Percentiles rank a stretch among this genome's conserved stretches.
Conservation (phyloP, 2,329 filamentous ascomycete genomes). For the Furcasterigmium sp. region DNA sequence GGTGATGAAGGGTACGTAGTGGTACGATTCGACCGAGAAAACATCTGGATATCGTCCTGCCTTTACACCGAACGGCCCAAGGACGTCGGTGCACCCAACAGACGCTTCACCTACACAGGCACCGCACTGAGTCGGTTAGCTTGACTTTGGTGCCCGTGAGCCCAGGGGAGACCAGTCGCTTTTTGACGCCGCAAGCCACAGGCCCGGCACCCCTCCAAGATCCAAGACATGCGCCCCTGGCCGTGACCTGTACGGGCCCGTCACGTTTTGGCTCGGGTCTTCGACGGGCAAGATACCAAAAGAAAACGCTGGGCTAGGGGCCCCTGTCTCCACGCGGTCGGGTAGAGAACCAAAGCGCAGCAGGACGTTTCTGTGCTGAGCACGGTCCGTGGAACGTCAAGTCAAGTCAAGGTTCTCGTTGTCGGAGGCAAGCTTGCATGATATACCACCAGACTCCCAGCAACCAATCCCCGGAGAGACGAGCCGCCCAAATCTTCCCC, state of each 20-base stretch:
- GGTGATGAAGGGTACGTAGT: constrained; percentile 15
- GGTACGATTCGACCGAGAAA: constrained; percentile 20
- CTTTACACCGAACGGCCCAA: too few species aligned
- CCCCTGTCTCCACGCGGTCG: neutral
- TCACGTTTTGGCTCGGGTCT: neutral
- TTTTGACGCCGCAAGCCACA: neutral
- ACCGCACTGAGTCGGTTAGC: too few species aligned
- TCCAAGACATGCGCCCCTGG: neutral
- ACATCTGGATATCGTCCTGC: constrained; percentile 6
- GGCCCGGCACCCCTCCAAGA: neutral
- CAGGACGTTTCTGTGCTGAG: constrained; percentile 1
- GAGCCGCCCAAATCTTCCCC: constrained; percentile 3
- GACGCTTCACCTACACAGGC: too few species aligned
- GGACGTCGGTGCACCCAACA: too few species aligned
- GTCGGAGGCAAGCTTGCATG: constrained; percentile 14
- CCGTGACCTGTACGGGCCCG: neutral
- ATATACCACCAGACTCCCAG: constrained; percentile 13
- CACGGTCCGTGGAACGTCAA: constrained; percentile 2
- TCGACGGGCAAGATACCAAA: neutral
- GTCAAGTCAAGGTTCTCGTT: neutral
- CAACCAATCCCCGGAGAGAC: constrained; percentile 7
- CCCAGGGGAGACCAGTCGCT: too few species aligned
- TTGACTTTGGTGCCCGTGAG: too few species aligned
- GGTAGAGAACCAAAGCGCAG: constrained; percentile 3
- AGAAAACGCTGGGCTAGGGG: neutral